Evolutionary conservation across 116 monocot genomes (phyloP), one percentile per base, ranked within the genome.

Genomic region (Papilionanthe hybrid): DNA sequence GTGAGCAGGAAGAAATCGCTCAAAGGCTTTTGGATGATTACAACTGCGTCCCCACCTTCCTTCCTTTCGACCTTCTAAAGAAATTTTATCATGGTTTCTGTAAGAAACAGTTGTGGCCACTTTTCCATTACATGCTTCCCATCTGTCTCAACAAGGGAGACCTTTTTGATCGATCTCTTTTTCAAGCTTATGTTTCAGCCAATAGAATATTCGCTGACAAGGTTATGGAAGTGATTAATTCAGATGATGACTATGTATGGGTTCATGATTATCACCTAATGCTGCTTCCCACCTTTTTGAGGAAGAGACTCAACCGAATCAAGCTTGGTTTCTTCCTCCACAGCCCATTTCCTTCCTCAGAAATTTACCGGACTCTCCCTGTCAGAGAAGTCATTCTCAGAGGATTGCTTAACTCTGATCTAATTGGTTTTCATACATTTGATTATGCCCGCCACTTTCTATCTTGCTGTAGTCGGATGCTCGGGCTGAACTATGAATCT

Each of bases 11-110:
- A 44, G 72, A 81, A 71, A 72, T 90, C 60, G 56, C 87, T n/a
- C 82, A 78, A 53, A 83, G 48, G 15, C 79, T 90, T 0, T 89
- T 96, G 0, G 93, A 96, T 72, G 83, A 60, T 2, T 96, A 86
- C 83, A 74, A 32, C 37, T 82, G 82, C 42, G 82, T 82, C 41
- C 82, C 82, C 4, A 67, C 75, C 5, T 77, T 82, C 30, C 22
- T 82, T 22, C 77, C 77, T 18, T 22, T 29, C 32, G 82, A 82
- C 20, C 50, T 82, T 3, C 48, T 55, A 13, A 37, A 76, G 15
- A 55, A 45, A 7, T 82, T 82, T 55, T 82, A 82, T 42, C 77
- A 82, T 23, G 82, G 82, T 4, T 82, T 82, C 22, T 82, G 82
- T 42, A 82, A 82, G 77, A 68, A 77, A 22, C 77, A 82, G 27